Base-by-base conservation (phyloP, 2,329 filamentous ascomycete species). In the Ophiocordyceps australis region DNA sequence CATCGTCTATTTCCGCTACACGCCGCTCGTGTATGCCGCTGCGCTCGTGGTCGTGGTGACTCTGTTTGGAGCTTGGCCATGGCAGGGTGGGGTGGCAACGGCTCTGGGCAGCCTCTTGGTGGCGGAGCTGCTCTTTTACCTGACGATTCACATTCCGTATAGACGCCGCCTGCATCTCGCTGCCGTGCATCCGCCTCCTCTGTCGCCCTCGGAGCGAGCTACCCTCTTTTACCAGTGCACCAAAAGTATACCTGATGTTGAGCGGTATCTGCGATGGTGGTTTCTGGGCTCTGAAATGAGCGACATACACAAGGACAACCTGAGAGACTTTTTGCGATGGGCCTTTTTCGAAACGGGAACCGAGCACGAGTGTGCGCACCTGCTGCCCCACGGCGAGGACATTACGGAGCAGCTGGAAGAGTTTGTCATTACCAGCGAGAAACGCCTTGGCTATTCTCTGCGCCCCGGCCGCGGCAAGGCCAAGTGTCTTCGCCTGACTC, bases 241-340 rank as follows among this genome's bases (percentile, higher is more conserved):
- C 31, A 50, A 49, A 17, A 66, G 62, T 35, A 55, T 74, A 4
- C 50, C 62, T 1, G 59, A 70, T 32, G 50, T 55, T 1, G 61
- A 66, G 28, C 45, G 45, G 14, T 80, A 75, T 38, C 35, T 81
- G 22, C 55, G 50, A 25, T 55, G 57, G 31, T 81, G 75, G 75
- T 78, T 79, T 34, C 52, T 70, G n/a, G 66, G 64, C 17, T 66
- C 72, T 2, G 51, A 60, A 8, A 30, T 54, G 2, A 43, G 52
- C 12, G 67, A 74, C 18, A 67, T 81, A 28, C 55, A 60, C 23
- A 53, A 62, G n/a, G 71, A 78, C n/a, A 77, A 80, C 37, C 46
- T 79, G 27, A 60, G 57, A 35, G 68, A 76, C 32, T 79, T 77
- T 36, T 44, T 76, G 14, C 52, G 64, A 7, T 81, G 75, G 75